Percentiles rank a stretch among this genome's conserved stretches.
phyloP scores from a whole-genome alignment of 2,329 filamentous ascomycete genomes.

The Fusarium armeniacum region DNA sequence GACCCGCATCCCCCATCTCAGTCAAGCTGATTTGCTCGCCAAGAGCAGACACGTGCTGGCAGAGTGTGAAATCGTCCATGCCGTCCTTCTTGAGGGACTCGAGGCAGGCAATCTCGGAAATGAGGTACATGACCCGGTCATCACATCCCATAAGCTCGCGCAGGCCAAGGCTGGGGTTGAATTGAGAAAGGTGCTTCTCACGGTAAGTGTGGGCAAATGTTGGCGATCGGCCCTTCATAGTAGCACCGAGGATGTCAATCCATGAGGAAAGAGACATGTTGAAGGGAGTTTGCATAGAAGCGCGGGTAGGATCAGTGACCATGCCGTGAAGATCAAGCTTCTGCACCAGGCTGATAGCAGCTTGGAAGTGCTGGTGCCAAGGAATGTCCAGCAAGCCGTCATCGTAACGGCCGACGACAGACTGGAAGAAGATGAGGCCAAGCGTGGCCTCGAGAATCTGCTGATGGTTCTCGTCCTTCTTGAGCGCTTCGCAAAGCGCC shows the following conservation, averaged over 20 bases:
- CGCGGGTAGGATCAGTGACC: conserved; percentile 71
- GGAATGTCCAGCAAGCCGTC: conserved; percentile 91
- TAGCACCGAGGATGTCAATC: conserved; percentile 97
- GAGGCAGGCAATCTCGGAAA: conserved; percentile 96
- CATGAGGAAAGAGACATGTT: conserved; percentile 95
- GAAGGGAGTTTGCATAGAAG: conserved; percentile 77
- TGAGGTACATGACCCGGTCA: conserved; percentile 96
- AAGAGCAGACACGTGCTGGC: conserved; percentile 89
- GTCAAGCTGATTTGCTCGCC: conserved; percentile 88
- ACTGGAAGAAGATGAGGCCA: conserved; percentile 97
- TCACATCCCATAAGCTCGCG: conserved; percentile 98
- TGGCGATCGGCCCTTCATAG: conserved; percentile 88
- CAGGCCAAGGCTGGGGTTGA: conserved; percentile 76
- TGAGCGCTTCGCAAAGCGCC: conserved; percentile 85
- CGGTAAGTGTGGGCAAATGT: conserved; percentile 95
- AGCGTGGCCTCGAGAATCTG: conserved; percentile 93
- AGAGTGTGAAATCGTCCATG: conserved; percentile 88
- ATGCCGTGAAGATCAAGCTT: conserved; percentile 83
- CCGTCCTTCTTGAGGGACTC: conserved; percentile 87
- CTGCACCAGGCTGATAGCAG: conserved; percentile 85
- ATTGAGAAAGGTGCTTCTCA: conserved; percentile 84
- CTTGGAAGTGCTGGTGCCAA: conserved; percentile 98
- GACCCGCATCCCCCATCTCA: conserved; percentile 73
- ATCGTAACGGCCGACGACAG: conserved; percentile 87
- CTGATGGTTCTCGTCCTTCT: conserved; percentile 83